Base-by-base conservation (phyloP, 1,284 basidiomycete genomes). In the Ustilago trichophora region DNA sequence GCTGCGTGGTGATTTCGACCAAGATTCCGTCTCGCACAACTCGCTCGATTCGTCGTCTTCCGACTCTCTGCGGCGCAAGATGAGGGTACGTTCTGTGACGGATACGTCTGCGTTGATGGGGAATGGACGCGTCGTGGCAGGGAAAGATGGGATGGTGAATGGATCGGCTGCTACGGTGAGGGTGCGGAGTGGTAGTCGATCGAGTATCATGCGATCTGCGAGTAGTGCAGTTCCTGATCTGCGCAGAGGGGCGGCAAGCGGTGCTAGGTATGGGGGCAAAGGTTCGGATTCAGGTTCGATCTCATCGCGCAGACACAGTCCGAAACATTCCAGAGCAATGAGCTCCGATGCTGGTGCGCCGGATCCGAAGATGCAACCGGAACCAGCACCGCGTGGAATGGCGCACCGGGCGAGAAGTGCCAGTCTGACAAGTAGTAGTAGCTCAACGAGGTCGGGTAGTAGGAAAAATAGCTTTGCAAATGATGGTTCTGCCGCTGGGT, bases 311-410 rank as follows among this genome's bases (percentile, higher is more conserved):
- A 6, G 34, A 25, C 4, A 35, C 46, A 3, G 18, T 38, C 8
- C 33, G 10, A 15, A 37, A 25, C 24, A 11, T 26, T 2, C 15
- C 35, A 10, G 24, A 26, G n/a, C 35, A 36, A 27, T 29, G 35
- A n/a, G n/a, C n/a, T n/a, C n/a, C n/a, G n/a, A n/a, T n/a, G n/a
- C n/a, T n/a, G n/a, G n/a, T n/a, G n/a, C n/a, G 42, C 56, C 66
- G 5, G 51, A 55, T 32, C 60, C 66, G 13, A 32, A 21, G 10
- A 35, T 70, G 49, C 66, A 70, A 34, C 65, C 65, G 2, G 71
- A 73, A 26, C 71, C 71, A 6, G 71, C 71, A 29, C 71, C 71
- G 2, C 29, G 68, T 11, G 57, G 52, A 4, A 73, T 73, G 71
- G 62, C 46, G 26, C 21, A 44, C 10, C 26, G 71, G 8, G 71